Percentiles rank a stretch among this genome's conserved stretches.
These are phyloP conservation scores for Aspergillus sp. DNA, from an alignment of 2,329 filamentous ascomycete genomes.

Conservation along the genomic window DNA sequence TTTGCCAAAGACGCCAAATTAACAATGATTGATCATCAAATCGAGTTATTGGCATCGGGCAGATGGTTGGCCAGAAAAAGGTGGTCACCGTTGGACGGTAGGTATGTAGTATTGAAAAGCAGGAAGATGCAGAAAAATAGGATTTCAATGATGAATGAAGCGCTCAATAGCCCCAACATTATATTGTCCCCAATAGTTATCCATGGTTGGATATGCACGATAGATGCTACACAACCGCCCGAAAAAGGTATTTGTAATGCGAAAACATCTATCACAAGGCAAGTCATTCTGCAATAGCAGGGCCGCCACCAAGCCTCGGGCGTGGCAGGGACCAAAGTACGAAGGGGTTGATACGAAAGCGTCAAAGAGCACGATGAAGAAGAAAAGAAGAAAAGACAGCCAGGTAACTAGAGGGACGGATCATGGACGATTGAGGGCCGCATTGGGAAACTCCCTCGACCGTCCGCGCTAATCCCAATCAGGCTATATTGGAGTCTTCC, in stretches of 20 bases:
- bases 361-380: background rate
- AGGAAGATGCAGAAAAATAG: background rate
- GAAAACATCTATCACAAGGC: background rate
- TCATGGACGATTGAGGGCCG: background rate
- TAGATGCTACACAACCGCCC: background rate
- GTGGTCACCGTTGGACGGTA: background rate
- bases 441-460: background rate
- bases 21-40: background rate
- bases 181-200: background rate
- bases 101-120: background rate
- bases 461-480: conserved; percentile 1
- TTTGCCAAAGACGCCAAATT: background rate
- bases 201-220: background rate
- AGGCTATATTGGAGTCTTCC: conserved; percentile 5
- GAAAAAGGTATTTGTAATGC: background rate
- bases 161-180: background rate
- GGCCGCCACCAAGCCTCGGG: background rate
- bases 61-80: background rate
- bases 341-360: background rate
- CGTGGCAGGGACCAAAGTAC: background rate
- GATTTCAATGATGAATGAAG: background rate
- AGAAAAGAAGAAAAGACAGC: background rate
- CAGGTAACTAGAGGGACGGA: background rate
- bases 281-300: background rate
- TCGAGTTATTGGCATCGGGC: background rate